These are phyloP conservation scores for Penicillium roqueforti DNA, from an alignment of 495 filamentous ascomycete genomes.

Conservation along the genomic window DNA sequence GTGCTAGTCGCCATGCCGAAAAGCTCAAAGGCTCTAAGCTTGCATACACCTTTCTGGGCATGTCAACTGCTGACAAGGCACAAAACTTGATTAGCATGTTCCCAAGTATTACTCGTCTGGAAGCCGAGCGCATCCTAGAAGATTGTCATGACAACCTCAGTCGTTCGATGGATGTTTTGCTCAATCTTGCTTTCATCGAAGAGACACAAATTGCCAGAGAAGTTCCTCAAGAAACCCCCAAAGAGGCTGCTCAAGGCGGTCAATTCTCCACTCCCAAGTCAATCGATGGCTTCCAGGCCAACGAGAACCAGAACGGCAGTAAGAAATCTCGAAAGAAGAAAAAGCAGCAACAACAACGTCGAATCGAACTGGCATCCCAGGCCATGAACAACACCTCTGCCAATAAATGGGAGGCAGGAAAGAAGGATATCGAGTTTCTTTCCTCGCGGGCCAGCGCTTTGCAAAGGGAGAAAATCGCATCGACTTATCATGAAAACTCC, in stretches of 20 bases:
- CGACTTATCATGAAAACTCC: conserved; percentile 58
- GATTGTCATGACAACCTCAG: conserved; percentile 59
- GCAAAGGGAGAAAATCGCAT: conserved; percentile 50
- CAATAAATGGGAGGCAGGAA: conserved; percentile 55
- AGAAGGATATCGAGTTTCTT: conserved; percentile 58
- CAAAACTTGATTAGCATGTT: conserved; percentile 63
- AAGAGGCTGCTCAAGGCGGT: conserved; percentile 25
- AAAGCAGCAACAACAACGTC: conserved; percentile 12
- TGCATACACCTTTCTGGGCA: conserved; percentile 44
- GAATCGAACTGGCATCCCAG: conserved; percentile 5
- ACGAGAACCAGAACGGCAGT: conserved; percentile 36
- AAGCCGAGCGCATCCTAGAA: conserved; percentile 60
- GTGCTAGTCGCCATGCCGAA: background rate
- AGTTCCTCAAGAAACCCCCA: background rate
- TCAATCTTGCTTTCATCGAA: conserved; percentile 70
- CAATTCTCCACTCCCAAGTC: conserved; percentile 57
- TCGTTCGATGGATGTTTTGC: conserved; percentile 74
- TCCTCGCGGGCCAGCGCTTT: conserved; percentile 39
- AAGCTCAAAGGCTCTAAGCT: conserved; percentile 8
- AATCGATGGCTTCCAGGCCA: conserved; percentile 70
- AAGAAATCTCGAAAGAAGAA: conserved; percentile 34
- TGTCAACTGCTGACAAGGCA: conserved; percentile 54
- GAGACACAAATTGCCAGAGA: conserved; percentile 33
- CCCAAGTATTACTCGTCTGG: conserved; percentile 56
- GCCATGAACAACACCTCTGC: conserved; percentile 5